Percentiles rank a stretch among this genome's conserved stretches.
These are phyloP conservation scores for Solanum etuberosum DNA, from an alignment of 257 asterid genomes.

Conservation along the genomic window DNA sequence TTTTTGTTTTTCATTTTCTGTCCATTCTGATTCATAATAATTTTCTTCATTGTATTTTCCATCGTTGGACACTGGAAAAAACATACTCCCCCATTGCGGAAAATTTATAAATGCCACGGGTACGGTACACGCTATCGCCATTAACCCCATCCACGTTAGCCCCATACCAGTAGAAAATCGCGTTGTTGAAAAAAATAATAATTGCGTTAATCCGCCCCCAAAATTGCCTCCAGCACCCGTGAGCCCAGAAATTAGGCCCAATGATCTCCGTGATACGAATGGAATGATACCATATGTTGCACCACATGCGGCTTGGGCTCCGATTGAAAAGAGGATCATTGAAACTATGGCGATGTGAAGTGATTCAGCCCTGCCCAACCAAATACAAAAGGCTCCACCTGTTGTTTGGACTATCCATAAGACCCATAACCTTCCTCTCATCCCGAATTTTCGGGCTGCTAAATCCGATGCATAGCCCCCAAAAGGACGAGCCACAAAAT, in stretches of 20 bases:
- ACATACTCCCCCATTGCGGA: conserved; percentile 7
- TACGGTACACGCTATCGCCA: neutral
- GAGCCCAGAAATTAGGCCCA: conserved; percentile 38
- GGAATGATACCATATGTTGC: conserved; percentile 37
- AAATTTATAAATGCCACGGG: conserved; percentile 5
- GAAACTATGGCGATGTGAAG: conserved; percentile 15
- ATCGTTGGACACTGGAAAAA: conserved; percentile 1
- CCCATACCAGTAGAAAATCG: conserved; percentile 13
- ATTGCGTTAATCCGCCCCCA: conserved; percentile 26
- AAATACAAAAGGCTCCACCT: conserved; percentile 32
- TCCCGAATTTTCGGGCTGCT: conserved; percentile 20
- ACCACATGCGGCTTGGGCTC: conserved; percentile 29
- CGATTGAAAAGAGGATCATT: conserved; percentile 37
- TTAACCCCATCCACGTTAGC: conserved; percentile 17
- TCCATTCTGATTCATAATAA: conserved; percentile 8
- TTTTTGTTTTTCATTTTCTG: conserved; percentile 2
- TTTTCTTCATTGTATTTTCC: conserved; percentile 4
- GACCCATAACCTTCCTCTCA: conserved; percentile 42
- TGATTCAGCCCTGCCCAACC: conserved; percentile 21
- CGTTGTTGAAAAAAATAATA: conserved; percentile 23
- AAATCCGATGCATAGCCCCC: conserved; percentile 34
- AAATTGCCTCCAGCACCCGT: conserved; percentile 45
- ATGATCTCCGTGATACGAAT: conserved; percentile 20
- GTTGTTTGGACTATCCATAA: conserved; percentile 34
- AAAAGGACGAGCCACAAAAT: conserved; percentile 24